Conservation (phyloP, 2,329 filamentous ascomycete genomes). For the Xylariomycetidae sp. region DNA sequence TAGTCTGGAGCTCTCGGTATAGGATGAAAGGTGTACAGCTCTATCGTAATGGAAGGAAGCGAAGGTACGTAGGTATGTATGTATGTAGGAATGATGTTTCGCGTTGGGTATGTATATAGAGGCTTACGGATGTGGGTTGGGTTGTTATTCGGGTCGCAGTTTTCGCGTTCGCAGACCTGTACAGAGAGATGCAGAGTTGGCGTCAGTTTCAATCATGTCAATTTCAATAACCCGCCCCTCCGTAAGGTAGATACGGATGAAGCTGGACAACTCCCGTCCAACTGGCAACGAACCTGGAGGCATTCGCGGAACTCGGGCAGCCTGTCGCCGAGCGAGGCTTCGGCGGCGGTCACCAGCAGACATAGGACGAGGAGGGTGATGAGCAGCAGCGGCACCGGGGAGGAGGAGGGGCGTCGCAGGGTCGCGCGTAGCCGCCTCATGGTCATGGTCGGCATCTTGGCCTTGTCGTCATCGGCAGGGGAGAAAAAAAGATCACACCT, state of each 20-base stretch:
- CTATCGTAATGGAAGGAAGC: neutral
- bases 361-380: constrained; percentile 33
- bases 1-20: constrained; percentile 2
- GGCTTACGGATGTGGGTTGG: constrained; percentile 65
- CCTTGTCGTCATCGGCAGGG: constrained; percentile 18
- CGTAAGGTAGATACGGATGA: no score
- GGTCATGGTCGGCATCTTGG: constrained; percentile 12
- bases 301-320: constrained; percentile 86
- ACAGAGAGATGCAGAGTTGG: no score
- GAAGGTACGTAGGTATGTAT: constrained; percentile 6
- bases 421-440: constrained; percentile 1
- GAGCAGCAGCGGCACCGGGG: constrained; percentile 18
- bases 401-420: no score
- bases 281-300: constrained; percentile 71
- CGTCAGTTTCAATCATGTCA: no score
- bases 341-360: constrained; percentile 36
- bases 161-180: constrained; percentile 75
- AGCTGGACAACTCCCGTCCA: no score
- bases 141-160: constrained; percentile 62
- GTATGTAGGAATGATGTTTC: constrained; percentile 5
- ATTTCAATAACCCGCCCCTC: no score
- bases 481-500: constrained; percentile 1
- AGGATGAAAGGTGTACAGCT: neutral
- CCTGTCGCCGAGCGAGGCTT: constrained; percentile 77
- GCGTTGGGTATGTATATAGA: constrained; percentile 6